A percentile compares a stretch with the other conserved stretches of the same genome.
Evolutionary conservation across 306 rosid genomes (phyloP).

Genomic region (Vigna radiata): DNA sequence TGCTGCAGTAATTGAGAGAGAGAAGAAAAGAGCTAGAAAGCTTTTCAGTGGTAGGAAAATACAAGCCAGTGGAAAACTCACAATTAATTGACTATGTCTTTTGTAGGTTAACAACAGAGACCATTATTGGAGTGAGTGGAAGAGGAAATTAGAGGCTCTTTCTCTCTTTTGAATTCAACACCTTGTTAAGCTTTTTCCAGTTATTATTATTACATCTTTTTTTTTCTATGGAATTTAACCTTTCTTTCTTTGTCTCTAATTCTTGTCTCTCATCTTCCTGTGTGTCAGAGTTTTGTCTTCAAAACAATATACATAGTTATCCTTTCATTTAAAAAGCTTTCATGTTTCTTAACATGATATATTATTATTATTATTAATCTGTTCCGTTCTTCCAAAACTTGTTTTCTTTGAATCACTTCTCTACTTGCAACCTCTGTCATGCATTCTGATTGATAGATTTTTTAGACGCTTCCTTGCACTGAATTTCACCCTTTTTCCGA

Average conservation of each 20-base stretch:
- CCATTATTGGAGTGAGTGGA: conserved; percentile 37
- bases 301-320: conserved; percentile 38
- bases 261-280: conserved; percentile 66
- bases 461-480: conserved; percentile 53
- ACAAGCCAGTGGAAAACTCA: conserved; percentile 7
- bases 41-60: conserved; percentile 13
- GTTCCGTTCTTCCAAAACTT: background rate
- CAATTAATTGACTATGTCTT: conserved; percentile 36
- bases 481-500: conserved; percentile 45
- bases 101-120: conserved; percentile 40
- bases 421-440: conserved; percentile 58
- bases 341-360: conserved; percentile 40
- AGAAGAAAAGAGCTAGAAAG: background rate
- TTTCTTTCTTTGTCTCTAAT: conserved; percentile 47
- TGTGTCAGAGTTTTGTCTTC: conserved; percentile 74
- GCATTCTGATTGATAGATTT: conserved; percentile 55
- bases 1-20: conserved; percentile 47
- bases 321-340: conserved; percentile 20
- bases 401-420: background rate
- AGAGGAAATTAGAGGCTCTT: conserved; percentile 43
- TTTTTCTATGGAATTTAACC: conserved; percentile 23
- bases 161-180: conserved; percentile 59
- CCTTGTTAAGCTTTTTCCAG: conserved; percentile 20
- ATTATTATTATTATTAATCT: background rate
- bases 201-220: conserved; percentile 46